Percentiles rank a stretch among this genome's conserved stretches.
These are phyloP conservation scores for Vickermania ingenoplastis DNA, from an alignment of 208 protist species.

Conservation along the genomic window DNA sequence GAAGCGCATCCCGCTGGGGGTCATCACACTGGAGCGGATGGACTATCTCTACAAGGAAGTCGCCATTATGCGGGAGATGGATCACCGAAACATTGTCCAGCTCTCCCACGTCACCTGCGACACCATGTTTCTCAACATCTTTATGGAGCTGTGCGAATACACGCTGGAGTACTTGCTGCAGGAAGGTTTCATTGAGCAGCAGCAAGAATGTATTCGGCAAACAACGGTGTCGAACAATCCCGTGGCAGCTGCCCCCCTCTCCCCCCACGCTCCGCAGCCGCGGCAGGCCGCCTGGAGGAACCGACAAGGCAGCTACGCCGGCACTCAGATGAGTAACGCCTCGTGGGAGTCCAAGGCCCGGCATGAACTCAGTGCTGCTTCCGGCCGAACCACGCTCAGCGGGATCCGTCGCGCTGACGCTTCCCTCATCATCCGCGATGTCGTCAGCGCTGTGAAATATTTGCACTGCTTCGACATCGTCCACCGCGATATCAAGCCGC, in stretches of 20 bases:
- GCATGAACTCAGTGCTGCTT: too few relatives aligned
- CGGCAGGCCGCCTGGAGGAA: not conserved
- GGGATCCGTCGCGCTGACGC: too few relatives aligned
- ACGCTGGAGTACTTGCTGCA: slow-evolving; percentile 14
- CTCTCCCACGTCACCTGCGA: slow-evolving; percentile 64
- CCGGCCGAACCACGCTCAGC: too few relatives aligned
- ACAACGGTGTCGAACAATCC: too few relatives aligned
- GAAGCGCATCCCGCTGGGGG: slow-evolving; percentile 70
- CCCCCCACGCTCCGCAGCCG: not conserved
- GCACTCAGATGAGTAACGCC: not conserved
- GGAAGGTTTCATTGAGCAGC: not conserved
- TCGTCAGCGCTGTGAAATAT: slow-evolving; percentile 47
- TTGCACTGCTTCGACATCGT: slow-evolving; percentile 59
- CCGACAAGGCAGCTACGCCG: not conserved
- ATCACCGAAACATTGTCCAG: slow-evolving; percentile 67
- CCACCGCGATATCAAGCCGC: slow-evolving; percentile 78
- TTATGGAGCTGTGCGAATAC: slow-evolving; percentile 75
- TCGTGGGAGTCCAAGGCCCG: not conserved
- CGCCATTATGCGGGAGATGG: slow-evolving; percentile 54
- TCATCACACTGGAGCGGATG: slow-evolving; percentile 31
- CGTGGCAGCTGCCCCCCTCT: not conserved
- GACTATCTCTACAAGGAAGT: slow-evolving; percentile 72
- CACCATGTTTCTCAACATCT: slow-evolving; percentile 60
- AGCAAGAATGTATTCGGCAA: too few relatives aligned
- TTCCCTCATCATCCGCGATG: slow-evolving; percentile 61